phyloP scores from a whole-genome alignment of 31 red algal genomes.

The Asparagopsis taxiformis region DNA sequence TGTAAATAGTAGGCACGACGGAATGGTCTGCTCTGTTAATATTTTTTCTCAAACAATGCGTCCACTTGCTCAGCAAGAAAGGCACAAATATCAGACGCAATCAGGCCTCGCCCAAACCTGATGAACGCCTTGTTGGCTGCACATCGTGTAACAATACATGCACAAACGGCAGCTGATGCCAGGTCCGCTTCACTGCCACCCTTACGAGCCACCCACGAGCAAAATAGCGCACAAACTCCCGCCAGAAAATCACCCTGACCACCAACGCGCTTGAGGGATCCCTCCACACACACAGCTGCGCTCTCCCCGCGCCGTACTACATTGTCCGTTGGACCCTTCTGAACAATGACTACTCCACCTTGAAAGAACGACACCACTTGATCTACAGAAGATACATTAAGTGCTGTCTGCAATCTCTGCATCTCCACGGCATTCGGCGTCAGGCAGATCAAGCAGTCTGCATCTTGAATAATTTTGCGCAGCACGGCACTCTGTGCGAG shows the following conservation, averaged over 20 bases:
- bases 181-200: not conserved
- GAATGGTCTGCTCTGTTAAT: no score
- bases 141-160: slow-evolving; percentile 12
- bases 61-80: slow-evolving; percentile 24
- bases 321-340: slow-evolving; percentile 56
- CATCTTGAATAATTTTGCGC: not conserved
- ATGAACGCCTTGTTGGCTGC: slow-evolving; percentile 35
- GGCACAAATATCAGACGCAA: slow-evolving; percentile 39
- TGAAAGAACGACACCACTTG: slow-evolving; percentile 11
- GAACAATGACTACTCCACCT: slow-evolving; percentile 40
- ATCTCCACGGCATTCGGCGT: slow-evolving; percentile 87
- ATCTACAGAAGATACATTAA: not conserved
- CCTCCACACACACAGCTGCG: slow-evolving; percentile 5
- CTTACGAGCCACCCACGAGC: slow-evolving; percentile 39
- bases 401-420: slow-evolving; percentile 30
- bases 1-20: no score
- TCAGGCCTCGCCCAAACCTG: slow-evolving; percentile 28
- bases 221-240: slow-evolving; percentile 55
- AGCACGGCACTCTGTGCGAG: slow-evolving; percentile 9
- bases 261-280: slow-evolving; percentile 65
- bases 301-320: not conserved
- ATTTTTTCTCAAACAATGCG: not conserved
- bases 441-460: slow-evolving; percentile 26
- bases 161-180: slow-evolving; percentile 21
- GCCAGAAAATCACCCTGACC: slow-evolving; percentile 91